phyloP scores from a whole-genome alignment of 2,329 filamentous ascomycete genomes.

The Colletotrichum falcatum region DNA sequence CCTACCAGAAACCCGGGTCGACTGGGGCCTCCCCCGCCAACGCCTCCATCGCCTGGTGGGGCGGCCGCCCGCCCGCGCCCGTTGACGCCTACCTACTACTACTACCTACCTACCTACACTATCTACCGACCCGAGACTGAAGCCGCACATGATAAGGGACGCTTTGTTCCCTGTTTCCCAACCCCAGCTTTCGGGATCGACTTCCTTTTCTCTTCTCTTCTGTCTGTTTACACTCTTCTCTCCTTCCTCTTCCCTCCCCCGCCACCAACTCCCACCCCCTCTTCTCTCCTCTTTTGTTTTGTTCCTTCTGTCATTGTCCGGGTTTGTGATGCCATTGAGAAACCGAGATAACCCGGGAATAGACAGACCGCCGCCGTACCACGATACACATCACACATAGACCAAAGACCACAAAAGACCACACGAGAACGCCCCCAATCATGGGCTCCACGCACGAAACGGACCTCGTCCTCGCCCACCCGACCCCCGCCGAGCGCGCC shows the following conservation, averaged over 20 bases:
- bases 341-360: not conserved
- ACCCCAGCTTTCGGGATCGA: not conserved
- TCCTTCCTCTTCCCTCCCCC: not conserved
- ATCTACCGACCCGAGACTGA: not conserved
- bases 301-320: not conserved
- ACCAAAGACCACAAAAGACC: too few relatives aligned
- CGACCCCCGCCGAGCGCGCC: conserved; percentile 66
- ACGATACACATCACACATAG: not conserved
- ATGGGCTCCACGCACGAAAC: conserved; percentile 38
- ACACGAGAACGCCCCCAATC: not conserved
- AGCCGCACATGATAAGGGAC: conserved; percentile 26
- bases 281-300: not conserved
- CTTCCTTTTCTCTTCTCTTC: not conserved
- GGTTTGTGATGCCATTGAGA: conserved; percentile 3
- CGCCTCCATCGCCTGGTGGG: conserved; percentile 28
- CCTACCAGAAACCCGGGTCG: conserved; percentile 1
- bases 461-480: conserved; percentile 61
- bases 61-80: conserved; percentile 8
- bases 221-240: not conserved
- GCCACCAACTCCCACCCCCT: too few relatives aligned
- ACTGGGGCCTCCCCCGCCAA: conserved; percentile 37
- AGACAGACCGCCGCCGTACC: not conserved
- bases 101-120: too few relatives aligned
- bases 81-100: not conserved
- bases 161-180: conserved; percentile 19